phyloP scores from a whole-genome alignment of 495 filamentous ascomycete genomes.

The Neurospora terricola region DNA sequence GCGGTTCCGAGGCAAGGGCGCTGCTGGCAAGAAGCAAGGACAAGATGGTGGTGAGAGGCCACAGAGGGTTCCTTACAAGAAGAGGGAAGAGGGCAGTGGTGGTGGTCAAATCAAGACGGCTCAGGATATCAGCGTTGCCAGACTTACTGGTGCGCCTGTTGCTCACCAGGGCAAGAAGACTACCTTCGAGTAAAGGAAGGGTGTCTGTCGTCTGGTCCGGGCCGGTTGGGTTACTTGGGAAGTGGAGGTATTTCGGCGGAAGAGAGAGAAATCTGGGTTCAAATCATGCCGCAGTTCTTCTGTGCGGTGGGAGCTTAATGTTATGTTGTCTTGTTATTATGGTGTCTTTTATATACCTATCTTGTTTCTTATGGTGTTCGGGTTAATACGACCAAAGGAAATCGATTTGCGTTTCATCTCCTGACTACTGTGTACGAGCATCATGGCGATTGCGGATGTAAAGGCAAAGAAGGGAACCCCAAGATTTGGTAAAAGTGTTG shows the following conservation, averaged over 20 bases:
- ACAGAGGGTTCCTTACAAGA: background rate
- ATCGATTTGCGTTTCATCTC: background rate
- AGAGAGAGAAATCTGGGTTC: background rate
- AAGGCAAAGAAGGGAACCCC: too few relatives aligned
- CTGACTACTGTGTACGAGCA: background rate
- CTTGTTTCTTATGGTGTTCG: background rate
- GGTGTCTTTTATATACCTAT: background rate
- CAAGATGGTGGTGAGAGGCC: conserved; percentile 2
- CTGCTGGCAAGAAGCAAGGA: conserved; percentile 1
- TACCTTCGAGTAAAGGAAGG: conserved; percentile 53
- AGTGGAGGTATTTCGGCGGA: background rate
- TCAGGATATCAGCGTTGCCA: conserved; percentile 32
- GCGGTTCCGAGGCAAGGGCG: conserved; percentile 65
- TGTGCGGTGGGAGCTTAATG: background rate
- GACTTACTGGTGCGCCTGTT: conserved; percentile 66
- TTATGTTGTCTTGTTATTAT: background rate
- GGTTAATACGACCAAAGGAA: background rate
- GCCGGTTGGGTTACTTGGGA: background rate
- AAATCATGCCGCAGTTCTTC: background rate
- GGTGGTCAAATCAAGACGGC: conserved; percentile 10
- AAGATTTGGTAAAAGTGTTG: too few relatives aligned
- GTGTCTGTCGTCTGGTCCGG: background rate
- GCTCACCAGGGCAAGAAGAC: conserved; percentile 74
- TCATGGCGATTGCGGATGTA: background rate
- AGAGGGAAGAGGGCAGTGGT: background rate